These are phyloP conservation scores for Daedaleopsis nitida DNA, from an alignment of 768 basidiomycete species.

Conservation along the genomic window DNA sequence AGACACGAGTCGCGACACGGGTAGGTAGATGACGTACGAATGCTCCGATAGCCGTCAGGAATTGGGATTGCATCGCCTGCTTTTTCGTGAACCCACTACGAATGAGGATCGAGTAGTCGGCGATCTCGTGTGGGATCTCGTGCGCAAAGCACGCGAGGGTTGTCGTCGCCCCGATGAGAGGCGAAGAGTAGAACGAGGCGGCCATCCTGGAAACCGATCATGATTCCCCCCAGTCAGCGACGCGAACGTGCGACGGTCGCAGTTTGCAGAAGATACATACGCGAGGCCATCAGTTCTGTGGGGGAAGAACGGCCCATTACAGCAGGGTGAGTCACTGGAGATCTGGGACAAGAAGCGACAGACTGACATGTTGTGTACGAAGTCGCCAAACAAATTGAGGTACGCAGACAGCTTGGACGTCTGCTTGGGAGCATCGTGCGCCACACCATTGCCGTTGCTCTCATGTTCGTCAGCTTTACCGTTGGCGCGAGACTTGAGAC, in stretches of 20 bases:
- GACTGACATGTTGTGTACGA: constrained; percentile 88
- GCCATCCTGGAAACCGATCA: constrained; percentile 64
- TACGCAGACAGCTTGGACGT: constrained; percentile 89
- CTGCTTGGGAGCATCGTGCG: constrained; percentile 37
- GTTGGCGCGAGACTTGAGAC: constrained; percentile 48
- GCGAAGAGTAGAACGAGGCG: constrained; percentile 96
- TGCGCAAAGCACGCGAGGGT: constrained; percentile 95
- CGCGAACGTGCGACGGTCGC: constrained; percentile 17
- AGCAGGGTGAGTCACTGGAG: not conserved
- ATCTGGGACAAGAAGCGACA: constrained; percentile 4
- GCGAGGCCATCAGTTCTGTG: constrained; percentile 88
- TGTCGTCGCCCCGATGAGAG: constrained; percentile 89
- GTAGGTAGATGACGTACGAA: constrained; percentile 61
- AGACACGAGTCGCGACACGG: constrained; percentile 17
- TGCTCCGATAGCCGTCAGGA: constrained; percentile 88
- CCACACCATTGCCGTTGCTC: constrained; percentile 24
- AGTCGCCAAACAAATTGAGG: constrained; percentile 90
- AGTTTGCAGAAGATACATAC: constrained; percentile 45
- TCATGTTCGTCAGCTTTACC: constrained; percentile 33
- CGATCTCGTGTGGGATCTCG: constrained; percentile 95
- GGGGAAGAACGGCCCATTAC: constrained; percentile 4
- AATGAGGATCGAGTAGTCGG: constrained; percentile 93
- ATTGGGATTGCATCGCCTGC: constrained; percentile 93
- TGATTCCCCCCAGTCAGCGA: not conserved
- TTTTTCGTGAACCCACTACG: constrained; percentile 88